Evolutionary conservation across 805 yeast species (phyloP).

Genomic region (Vanderwaltozyma polyspora): DNA sequence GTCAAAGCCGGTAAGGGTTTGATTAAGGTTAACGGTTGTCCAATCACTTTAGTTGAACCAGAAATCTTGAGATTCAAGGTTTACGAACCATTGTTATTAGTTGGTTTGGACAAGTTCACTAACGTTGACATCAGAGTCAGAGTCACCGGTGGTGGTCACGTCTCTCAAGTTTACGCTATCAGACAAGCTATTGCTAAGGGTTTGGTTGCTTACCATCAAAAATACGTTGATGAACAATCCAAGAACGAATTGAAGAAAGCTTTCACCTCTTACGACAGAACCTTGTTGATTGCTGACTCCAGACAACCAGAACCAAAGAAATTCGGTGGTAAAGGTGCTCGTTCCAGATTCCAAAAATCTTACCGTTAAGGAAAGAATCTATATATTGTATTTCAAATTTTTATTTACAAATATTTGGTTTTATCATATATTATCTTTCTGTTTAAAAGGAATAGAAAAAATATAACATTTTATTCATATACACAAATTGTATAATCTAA

Average conservation of each 20-base stretch:
- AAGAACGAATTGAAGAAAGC: slow-evolving; percentile 41
- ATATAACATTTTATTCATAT: too few relatives aligned
- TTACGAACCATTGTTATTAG: slow-evolving; percentile 74
- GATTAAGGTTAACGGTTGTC: slow-evolving; percentile 98
- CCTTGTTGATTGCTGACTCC: slow-evolving; percentile 97
- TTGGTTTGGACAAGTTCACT: slow-evolving; percentile 97
- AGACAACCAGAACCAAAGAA: slow-evolving; percentile 99
- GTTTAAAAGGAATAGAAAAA: too few relatives aligned
- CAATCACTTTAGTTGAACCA: slow-evolving; percentile 98
- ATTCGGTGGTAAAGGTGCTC: slow-evolving; percentile 99
- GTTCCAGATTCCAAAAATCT: slow-evolving; percentile 99
- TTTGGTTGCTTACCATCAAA: slow-evolving; percentile 97
- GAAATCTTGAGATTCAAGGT: slow-evolving; percentile 99
- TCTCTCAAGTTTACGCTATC: slow-evolving; percentile 98
- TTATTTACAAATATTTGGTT: too few relatives aligned
- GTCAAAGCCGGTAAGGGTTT: slow-evolving; percentile 99
- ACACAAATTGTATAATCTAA: not conserved
- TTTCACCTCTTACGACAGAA: slow-evolving; percentile 92
- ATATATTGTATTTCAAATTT: too few relatives aligned
- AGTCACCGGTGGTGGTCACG: slow-evolving; percentile 99
- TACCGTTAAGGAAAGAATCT: slow-evolving; percentile 88
- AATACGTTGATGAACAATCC: slow-evolving; percentile 98
- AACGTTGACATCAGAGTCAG: slow-evolving; percentile 97
- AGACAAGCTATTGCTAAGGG: slow-evolving; percentile 99
- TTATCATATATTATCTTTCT: too few relatives aligned